Evolutionary conservation across 2,329 filamentous ascomycete species (phyloP).

Genomic region (Fusarium redolens): DNA sequence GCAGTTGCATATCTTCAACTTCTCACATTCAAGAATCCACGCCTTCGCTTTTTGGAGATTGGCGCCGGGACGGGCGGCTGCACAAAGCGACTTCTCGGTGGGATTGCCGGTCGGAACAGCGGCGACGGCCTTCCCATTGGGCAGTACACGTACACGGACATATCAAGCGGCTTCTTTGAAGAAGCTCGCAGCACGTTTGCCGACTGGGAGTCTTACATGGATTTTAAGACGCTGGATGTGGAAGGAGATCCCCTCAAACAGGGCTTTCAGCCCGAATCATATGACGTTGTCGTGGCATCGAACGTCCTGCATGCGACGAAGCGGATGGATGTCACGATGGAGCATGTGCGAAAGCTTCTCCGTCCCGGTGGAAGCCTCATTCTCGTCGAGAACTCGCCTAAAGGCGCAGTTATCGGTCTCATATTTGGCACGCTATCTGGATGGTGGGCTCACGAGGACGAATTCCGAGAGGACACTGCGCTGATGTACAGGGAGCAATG

Average conservation of each 20-base stretch:
- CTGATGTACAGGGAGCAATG: conserved; percentile 7
- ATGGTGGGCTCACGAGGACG: conserved; percentile 12
- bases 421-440: conserved; percentile 6
- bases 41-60: conserved; percentile 5
- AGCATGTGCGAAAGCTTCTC: conserved; percentile 1
- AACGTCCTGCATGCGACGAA: conserved; percentile 9
- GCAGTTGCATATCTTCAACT: conserved; percentile 12
- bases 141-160: conserved; percentile 6
- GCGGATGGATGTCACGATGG: conserved; percentile 1
- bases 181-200: neutral
- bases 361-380: neutral
- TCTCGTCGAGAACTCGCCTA: conserved; percentile 2
- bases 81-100: conserved; percentile 8
- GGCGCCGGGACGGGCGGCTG: conserved; percentile 2
- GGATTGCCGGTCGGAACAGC: neutral
- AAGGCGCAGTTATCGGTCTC: conserved; percentile 2
- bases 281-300: conserved; percentile 9
- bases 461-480: conserved; percentile 7
- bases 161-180: conserved; percentile 12
- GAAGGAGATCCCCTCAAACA: neutral
- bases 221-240: conserved; percentile 8
- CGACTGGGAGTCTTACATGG: neutral
- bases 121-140: neutral
- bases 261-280: neutral
- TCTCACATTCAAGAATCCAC: conserved; percentile 3